These are phyloP conservation scores for Aspergillus floridensis DNA, from an alignment of 2,329 filamentous ascomycete species.

Conservation along the genomic window DNA sequence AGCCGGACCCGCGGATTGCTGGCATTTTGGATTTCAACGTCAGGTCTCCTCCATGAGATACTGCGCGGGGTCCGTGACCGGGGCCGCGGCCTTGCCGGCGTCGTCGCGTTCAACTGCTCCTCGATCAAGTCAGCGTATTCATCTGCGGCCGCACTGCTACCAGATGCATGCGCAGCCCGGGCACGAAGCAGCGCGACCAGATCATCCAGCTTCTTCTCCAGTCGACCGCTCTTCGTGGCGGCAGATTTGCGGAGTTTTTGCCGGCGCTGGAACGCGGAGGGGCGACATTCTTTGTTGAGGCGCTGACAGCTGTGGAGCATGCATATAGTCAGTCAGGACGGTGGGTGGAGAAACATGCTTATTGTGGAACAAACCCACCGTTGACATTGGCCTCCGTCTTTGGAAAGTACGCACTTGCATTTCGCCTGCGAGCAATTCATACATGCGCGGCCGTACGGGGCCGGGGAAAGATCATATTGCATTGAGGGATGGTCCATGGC, in stretches of 20 bases:
- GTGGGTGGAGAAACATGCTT: background rate
- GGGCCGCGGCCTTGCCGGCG: background rate
- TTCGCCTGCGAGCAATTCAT: constrained; percentile 25
- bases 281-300: constrained; percentile 43
- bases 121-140: constrained; percentile 3
- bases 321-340: background rate
- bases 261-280: constrained; percentile 35
- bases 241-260: constrained; percentile 15
- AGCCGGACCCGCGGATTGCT: background rate
- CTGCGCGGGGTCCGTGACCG: background rate
- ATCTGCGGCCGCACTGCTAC: background rate
- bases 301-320: constrained; percentile 38
- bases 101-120: background rate
- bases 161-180: background rate
- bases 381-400: constrained; percentile 5
- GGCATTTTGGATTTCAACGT: background rate
- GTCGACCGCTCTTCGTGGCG: constrained; percentile 19
- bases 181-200: constrained; percentile 25
- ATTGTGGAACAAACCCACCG: constrained; percentile 5
- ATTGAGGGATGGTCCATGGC: background rate
- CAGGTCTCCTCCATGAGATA: background rate
- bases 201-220: constrained; percentile 29
- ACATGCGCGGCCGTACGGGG: constrained; percentile 19
- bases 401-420: constrained; percentile 22
- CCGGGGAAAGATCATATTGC: constrained; percentile 7